These are phyloP conservation scores for Pseudoneurospora amorphoporcata DNA, from an alignment of 495 filamentous ascomycete species.

Conservation along the genomic window DNA sequence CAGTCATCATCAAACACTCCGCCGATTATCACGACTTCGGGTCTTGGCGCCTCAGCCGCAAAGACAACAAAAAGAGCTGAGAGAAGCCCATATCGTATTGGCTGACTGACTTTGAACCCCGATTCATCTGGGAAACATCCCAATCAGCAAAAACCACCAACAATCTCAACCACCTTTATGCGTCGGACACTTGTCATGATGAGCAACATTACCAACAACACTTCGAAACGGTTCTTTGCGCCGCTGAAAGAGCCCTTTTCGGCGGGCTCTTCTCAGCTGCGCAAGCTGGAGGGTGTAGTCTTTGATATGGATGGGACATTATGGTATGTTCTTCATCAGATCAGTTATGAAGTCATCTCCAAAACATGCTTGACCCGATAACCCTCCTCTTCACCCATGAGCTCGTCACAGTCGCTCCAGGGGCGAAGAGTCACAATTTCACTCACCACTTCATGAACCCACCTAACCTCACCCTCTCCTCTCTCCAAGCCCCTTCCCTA, in stretches of 20 bases:
- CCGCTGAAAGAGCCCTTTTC: slow-evolving; percentile 24
- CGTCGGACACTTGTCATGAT: neutral
- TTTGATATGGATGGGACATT: slow-evolving; percentile 96
- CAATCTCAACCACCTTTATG: neutral
- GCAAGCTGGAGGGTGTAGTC: slow-evolving; percentile 66
- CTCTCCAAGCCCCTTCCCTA: neutral
- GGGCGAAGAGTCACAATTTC: neutral
- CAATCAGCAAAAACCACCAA: neutral
- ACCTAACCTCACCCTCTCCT: neutral
- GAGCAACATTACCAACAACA: neutral
- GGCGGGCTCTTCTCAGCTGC: slow-evolving; percentile 23
- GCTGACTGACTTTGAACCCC: neutral
- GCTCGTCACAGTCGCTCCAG: too few species aligned
- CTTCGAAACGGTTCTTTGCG: slow-evolving; percentile 15
- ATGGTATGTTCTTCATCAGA: slow-evolving; percentile 47
- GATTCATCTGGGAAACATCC: neutral
- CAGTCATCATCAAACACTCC: neutral
- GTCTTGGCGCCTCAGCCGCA: neutral
- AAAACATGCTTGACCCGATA: too few species aligned
- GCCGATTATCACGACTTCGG: neutral
- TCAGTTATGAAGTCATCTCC: too few species aligned
- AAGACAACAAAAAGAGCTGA: neutral
- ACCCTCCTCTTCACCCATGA: too few species aligned
- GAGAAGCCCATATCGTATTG: neutral
- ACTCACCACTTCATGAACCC: neutral